Evolutionary conservation across 2,329 filamentous ascomycete genomes (phyloP).

Genomic region (Tolypocladium sp.): DNA sequence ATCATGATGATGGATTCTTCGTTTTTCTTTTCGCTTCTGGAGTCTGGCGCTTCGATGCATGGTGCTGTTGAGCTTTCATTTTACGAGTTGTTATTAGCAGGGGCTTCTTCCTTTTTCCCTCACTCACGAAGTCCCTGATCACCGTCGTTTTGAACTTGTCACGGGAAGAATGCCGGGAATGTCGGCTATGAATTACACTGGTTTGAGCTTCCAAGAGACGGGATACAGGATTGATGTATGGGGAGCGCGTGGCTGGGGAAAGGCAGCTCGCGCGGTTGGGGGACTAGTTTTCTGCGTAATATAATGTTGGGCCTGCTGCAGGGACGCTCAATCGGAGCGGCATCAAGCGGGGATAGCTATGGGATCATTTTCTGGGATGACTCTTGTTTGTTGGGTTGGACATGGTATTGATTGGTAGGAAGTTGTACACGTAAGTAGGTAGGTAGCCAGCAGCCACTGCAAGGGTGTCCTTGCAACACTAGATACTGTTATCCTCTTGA

Average conservation of each 20-base stretch:
- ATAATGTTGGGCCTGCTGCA: not conserved
- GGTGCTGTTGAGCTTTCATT: not conserved
- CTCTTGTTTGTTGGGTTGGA: not conserved
- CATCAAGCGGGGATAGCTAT: not conserved
- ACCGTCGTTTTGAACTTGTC: not conserved
- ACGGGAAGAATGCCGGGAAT: not conserved
- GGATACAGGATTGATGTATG: not conserved
- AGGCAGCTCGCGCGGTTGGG: not conserved
- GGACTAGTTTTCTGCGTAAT: not conserved
- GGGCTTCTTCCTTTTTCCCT: too few relatives aligned
- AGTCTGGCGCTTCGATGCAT: slow-evolving; percentile 5
- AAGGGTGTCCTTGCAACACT: not conserved
- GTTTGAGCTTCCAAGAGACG: not conserved
- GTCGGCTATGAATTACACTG: not conserved
- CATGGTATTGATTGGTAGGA: not conserved
- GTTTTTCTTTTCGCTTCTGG: slow-evolving; percentile 7
- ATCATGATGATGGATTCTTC: slow-evolving; percentile 10
- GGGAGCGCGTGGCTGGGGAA: not conserved
- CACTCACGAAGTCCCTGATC: not conserved
- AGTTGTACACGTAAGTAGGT: not conserved
- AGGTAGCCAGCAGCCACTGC: not conserved
- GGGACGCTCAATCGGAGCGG: not conserved
- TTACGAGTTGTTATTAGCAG: not conserved
- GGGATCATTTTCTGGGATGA: not conserved
- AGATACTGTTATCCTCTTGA: not conserved